A percentile compares a stretch with the other conserved stretches of the same genome.
Evolutionary conservation across 257 asterid genomes (phyloP).

Genomic region (Agastache rugosa): DNA sequence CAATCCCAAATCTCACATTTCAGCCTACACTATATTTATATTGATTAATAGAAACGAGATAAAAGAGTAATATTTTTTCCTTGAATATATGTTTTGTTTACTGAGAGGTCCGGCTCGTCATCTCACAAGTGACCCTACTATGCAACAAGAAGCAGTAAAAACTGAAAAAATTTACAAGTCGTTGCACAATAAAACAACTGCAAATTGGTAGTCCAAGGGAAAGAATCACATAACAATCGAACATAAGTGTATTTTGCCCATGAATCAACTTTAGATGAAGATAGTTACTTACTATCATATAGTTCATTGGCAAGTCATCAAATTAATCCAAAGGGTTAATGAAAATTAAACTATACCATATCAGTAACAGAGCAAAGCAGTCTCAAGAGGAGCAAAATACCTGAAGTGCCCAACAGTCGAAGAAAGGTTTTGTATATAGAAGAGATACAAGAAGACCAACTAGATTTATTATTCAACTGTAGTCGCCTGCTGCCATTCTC

Average conservation of each 20-base stretch:
- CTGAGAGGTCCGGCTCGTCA: too few species aligned
- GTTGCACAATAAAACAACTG: neutral
- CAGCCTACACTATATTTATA: too few species aligned
- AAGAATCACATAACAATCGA: neutral
- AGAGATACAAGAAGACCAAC: neutral
- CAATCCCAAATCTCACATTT: too few species aligned
- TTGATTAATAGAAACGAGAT: too few species aligned
- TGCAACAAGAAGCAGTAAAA: too few species aligned
- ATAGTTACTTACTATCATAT: neutral
- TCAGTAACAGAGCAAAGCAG: conserved; percentile 21
- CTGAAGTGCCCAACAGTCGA: neutral
- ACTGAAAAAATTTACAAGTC: too few species aligned
- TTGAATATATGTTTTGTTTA: too few species aligned
- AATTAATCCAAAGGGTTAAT: neutral
- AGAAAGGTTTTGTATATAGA: neutral
- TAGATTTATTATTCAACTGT: conserved; percentile 49
- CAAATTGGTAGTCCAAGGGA: neutral
- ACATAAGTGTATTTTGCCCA: neutral
- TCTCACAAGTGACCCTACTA: too few species aligned
- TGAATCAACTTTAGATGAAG: neutral
- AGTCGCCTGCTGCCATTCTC: conserved; percentile 71
- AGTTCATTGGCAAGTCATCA: neutral
- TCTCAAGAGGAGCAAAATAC: neutral
- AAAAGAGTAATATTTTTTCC: too few species aligned
- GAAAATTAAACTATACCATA: conserved; percentile 13